A percentile compares a stretch with the other conserved stretches of the same genome.
phyloP scores from a whole-genome alignment of 768 basidiomycete species.

The Candolleomyces eurysporus region DNA sequence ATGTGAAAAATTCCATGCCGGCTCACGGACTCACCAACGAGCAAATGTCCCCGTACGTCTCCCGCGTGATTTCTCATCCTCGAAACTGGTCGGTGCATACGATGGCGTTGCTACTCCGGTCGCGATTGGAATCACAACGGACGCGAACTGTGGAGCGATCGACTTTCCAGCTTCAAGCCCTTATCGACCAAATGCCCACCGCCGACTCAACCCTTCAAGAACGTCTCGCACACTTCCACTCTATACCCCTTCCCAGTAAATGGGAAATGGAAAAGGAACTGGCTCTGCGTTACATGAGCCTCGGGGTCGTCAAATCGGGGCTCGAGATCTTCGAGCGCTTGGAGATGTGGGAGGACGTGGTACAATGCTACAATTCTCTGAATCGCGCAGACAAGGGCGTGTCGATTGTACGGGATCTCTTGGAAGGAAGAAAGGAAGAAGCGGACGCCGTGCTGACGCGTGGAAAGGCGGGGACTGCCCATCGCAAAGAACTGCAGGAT shows the following conservation, averaged over 20 bases:
- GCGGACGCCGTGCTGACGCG: constrained; percentile 65
- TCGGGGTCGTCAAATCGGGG: constrained; percentile 89
- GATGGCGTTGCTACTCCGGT: constrained; percentile 91
- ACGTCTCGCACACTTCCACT: constrained; percentile 77
- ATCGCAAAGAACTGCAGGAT: constrained; percentile 50
- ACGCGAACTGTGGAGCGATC: constrained; percentile 93
- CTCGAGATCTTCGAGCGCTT: constrained; percentile 91
- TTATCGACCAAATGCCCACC: constrained; percentile 96
- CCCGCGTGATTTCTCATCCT: constrained; percentile 86
- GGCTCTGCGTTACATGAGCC: constrained; percentile 73
- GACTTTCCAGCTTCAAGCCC: constrained; percentile 88
- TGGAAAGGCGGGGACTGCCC: constrained; percentile 49
- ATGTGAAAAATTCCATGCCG: constrained; percentile 87
- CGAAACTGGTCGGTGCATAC: constrained; percentile 96
- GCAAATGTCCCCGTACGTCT: constrained; percentile 91
- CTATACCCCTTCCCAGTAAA: constrained; percentile 78
- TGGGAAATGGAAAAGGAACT: constrained; percentile 96
- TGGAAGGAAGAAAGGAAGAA: constrained; percentile 84
- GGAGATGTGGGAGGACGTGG: constrained; percentile 99
- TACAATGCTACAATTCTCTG: constrained; percentile 80
- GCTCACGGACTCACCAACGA: constrained; percentile 86
- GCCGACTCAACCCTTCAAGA: constrained; percentile 73
- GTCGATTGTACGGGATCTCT: constrained; percentile 76
- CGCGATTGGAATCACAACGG: constrained; percentile 84
- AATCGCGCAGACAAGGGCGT: constrained; percentile 79